These are phyloP conservation scores for Penicillium capsulatum DNA, from an alignment of 2,329 filamentous ascomycete genomes.

Conservation along the genomic window DNA sequence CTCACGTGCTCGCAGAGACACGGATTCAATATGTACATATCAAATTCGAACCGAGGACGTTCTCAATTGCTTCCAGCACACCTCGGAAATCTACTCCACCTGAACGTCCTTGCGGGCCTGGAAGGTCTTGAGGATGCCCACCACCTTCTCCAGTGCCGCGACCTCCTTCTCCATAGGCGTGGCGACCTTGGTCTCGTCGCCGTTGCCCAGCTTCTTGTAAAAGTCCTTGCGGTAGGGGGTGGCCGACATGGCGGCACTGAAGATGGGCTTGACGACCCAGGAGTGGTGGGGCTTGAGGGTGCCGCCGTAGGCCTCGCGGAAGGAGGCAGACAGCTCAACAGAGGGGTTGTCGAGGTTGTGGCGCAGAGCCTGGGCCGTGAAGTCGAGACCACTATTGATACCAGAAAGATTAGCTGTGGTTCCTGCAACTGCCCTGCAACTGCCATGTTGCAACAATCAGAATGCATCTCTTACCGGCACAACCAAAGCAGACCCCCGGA, in stretches of 20 bases:
- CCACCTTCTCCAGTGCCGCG: constrained; percentile 68
- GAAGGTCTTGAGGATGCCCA: constrained; percentile 69
- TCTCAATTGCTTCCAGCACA: not conserved
- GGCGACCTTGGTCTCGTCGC: constrained; percentile 52
- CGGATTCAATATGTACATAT: constrained; percentile 23
- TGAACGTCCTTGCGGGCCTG: constrained; percentile 52
- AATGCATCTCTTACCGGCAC: constrained; percentile 58
- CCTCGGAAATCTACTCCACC: constrained; percentile 30
- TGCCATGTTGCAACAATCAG: not conserved
- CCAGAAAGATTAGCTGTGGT: too few relatives aligned
- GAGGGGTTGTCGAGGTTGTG: constrained; percentile 64
- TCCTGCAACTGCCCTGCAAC: too few relatives aligned
- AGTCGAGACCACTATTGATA: constrained; percentile 73
- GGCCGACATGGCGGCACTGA: constrained; percentile 86
- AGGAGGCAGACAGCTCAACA: constrained; percentile 79
- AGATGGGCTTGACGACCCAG: constrained; percentile 85
- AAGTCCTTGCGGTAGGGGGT: constrained; percentile 93
- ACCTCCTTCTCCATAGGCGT: constrained; percentile 68
- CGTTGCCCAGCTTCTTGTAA: constrained; percentile 69
- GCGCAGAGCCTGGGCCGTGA: constrained; percentile 79
- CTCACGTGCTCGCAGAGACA: constrained; percentile 15
- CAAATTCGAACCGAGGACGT: constrained; percentile 8
- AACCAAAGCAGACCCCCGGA: constrained; percentile 91
- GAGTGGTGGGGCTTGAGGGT: constrained; percentile 91
- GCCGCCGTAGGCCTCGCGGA: constrained; percentile 75